phyloP scores from a whole-genome alignment of 768 basidiomycete genomes.

The Lactarius vividus region DNA sequence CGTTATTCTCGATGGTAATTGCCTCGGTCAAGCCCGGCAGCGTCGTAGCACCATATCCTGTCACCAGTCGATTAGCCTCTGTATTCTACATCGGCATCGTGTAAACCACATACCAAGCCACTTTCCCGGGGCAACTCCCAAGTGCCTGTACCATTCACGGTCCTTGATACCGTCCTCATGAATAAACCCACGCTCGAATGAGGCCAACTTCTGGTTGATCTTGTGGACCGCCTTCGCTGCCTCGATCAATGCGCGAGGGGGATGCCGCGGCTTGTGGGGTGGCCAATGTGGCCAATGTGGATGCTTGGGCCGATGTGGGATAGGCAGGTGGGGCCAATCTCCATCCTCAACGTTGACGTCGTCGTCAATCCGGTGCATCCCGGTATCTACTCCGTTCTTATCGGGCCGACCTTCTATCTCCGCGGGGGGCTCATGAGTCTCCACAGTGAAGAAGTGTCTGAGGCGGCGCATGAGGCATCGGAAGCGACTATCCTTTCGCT shows the following conservation, averaged over 20 bases:
- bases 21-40: conserved; percentile 80
- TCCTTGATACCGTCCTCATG: conserved; percentile 72
- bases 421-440: not conserved
- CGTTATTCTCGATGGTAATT: conserved; percentile 64
- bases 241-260: conserved; percentile 45
- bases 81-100: not conserved
- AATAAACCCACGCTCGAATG: conserved; percentile 81
- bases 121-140: conserved; percentile 85
- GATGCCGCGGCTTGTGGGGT: conserved; percentile 22
- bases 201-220: conserved; percentile 63
- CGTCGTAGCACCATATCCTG: conserved; percentile 83
- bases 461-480: conserved; percentile 7
- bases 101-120: conserved; percentile 59
- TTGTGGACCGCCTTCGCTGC: conserved; percentile 56
- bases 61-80: not conserved
- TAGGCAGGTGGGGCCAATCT: conserved; percentile 14
- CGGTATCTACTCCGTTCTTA: not conserved
- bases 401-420: not conserved
- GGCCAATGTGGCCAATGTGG: conserved; percentile 20
- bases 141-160: conserved; percentile 83
- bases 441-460: not conserved
- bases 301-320: conserved; percentile 12
- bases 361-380: not conserved
- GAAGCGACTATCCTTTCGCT: not conserved
- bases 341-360: not conserved